phyloP scores from a whole-genome alignment of 371 early-diverging fungal genomes.

The Mucor piriformis region DNA sequence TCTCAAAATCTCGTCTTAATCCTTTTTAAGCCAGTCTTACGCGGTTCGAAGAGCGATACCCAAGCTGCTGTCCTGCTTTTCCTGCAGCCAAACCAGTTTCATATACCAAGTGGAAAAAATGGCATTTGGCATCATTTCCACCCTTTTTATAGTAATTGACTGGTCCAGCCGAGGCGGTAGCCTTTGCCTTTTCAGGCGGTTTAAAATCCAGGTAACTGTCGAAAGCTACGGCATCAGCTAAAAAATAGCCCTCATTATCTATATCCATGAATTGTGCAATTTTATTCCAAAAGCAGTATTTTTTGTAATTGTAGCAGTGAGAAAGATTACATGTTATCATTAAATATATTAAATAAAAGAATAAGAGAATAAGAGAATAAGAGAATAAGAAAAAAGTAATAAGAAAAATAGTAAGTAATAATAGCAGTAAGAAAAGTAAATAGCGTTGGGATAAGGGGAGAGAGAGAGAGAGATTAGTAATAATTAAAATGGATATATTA shows the following conservation, averaged over 20 bases:
- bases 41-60: conserved; percentile 6
- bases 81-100: conserved; percentile 6
- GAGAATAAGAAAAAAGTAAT: not conserved
- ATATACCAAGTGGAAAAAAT: conserved; percentile 7
- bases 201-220: conserved; percentile 6
- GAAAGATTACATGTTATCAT: too few species aligned
- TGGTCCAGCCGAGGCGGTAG: not conserved
- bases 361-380: not conserved
- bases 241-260: conserved; percentile 3
- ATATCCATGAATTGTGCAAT: not conserved
- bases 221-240: not conserved
- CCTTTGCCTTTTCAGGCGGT: conserved; percentile 4
- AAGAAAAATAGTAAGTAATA: not conserved
- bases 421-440: not conserved
- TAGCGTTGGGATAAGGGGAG: not conserved
- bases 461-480: not conserved
- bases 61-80: conserved; percentile 10
- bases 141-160: conserved; percentile 2
- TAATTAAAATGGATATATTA: not conserved
- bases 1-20: not conserved
- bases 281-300: too few species aligned
- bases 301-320: too few species aligned
- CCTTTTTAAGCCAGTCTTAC: conserved; percentile 12
- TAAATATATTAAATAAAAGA: not conserved
- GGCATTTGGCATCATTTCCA: conserved; percentile 4